Evolutionary conservation across 768 basidiomycete genomes (phyloP).

Genomic region (Hydnomerulius pinastri): DNA sequence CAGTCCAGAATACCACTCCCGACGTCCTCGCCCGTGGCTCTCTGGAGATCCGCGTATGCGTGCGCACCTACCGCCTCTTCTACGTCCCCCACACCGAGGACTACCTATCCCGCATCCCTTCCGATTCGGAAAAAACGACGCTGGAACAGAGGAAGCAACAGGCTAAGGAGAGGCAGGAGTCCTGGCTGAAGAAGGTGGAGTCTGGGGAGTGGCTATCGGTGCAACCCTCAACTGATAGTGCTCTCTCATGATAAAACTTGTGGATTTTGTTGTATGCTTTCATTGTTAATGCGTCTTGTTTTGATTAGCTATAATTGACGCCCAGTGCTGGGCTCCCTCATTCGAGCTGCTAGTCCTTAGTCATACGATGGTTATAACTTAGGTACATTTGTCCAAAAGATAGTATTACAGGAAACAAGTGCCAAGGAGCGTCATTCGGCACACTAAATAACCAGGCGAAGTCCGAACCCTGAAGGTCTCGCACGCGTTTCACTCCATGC

Average conservation of each 20-base stretch:
- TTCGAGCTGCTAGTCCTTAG: too few relatives aligned
- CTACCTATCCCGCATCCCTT: slow-evolving; percentile 50
- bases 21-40: slow-evolving; percentile 55
- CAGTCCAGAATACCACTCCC: slow-evolving; percentile 32
- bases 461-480: too few relatives aligned
- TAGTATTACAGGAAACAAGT: too few relatives aligned
- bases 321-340: background rate
- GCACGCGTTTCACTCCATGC: too few relatives aligned
- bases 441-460: too few relatives aligned
- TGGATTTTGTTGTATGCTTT: background rate
- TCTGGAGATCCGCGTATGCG: slow-evolving; percentile 84
- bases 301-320: background rate
- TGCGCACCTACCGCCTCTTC: slow-evolving; percentile 80
- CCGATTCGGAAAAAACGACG: slow-evolving; percentile 41
- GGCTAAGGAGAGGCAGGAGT: slow-evolving; percentile 14
- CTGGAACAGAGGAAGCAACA: slow-evolving; percentile 11
- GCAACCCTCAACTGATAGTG: background rate
- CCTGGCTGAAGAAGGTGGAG: slow-evolving; percentile 26
- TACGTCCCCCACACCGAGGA: slow-evolving; percentile 74
- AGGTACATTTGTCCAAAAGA: too few relatives aligned
- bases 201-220: background rate
- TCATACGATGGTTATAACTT: too few relatives aligned
- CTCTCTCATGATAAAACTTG: background rate
- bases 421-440: too few relatives aligned
- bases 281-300: background rate